These are phyloP conservation scores for Allantophomopsis lycopodina DNA, from an alignment of 2,329 filamentous ascomycete genomes.

Conservation along the genomic window DNA sequence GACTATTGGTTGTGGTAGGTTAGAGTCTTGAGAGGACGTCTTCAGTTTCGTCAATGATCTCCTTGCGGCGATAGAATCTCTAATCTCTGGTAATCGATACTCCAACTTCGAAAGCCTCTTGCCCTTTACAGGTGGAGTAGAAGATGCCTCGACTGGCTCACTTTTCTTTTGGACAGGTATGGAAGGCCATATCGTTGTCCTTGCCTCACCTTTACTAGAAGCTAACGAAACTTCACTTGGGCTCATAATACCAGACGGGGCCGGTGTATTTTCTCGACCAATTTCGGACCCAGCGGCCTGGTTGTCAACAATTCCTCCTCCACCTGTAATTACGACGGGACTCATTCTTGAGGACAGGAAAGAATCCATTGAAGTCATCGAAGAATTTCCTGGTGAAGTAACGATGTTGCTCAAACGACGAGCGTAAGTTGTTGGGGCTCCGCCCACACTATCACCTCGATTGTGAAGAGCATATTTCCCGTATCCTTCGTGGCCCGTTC, in stretches of 20 bases:
- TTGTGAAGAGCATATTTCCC: slow-evolving; percentile 47
- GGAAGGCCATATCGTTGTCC: slow-evolving; percentile 38
- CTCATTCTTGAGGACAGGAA: slow-evolving; percentile 50
- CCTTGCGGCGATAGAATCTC: too few relatives aligned
- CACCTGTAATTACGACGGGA: slow-evolving; percentile 48
- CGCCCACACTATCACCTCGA: slow-evolving; percentile 46
- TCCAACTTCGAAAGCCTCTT: too few relatives aligned
- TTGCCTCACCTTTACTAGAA: slow-evolving; percentile 20
- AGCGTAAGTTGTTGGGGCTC: slow-evolving; percentile 26
- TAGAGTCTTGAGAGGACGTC: too few relatives aligned
- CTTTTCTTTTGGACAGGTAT: slow-evolving; percentile 19
- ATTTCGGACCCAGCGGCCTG: slow-evolving; percentile 37
- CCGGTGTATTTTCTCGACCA: slow-evolving; percentile 12
- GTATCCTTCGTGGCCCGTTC: slow-evolving; percentile 89
- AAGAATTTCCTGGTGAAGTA: slow-evolving; percentile 25
- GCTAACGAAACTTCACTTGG: slow-evolving; percentile 19
- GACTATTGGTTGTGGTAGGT: slow-evolving; percentile 34
- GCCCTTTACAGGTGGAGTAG: too few relatives aligned
- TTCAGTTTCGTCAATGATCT: too few relatives aligned
- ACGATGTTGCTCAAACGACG: slow-evolving; percentile 11
- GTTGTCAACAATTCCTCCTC: slow-evolving; percentile 48
- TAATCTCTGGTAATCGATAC: too few relatives aligned
- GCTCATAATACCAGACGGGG: slow-evolving; percentile 5
- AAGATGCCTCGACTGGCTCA: too few relatives aligned
- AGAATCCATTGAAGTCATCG: slow-evolving; percentile 31